These are phyloP conservation scores for Parsonsia alboflavescens DNA, from an alignment of 257 asterid genomes.

Conservation along the genomic window DNA sequence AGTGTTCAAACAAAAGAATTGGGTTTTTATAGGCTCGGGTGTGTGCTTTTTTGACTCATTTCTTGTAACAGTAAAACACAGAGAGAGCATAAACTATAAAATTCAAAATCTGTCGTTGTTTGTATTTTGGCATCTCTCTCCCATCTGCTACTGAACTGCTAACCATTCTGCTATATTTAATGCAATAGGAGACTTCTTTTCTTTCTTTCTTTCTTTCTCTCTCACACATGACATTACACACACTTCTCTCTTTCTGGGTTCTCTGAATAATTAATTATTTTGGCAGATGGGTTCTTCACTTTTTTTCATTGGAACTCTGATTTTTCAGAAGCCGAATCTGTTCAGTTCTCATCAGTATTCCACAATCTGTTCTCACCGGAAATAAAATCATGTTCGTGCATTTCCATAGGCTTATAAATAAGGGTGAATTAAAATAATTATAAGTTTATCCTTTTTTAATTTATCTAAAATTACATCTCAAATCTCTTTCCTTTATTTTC, in stretches of 20 bases:
- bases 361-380: too few relatives aligned
- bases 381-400: too few relatives aligned
- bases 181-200: constrained; percentile 11
- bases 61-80: background rate
- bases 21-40: background rate
- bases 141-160: constrained; percentile 6
- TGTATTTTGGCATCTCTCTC: background rate
- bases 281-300: background rate
- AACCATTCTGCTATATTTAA: background rate
- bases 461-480: too few relatives aligned
- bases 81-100: background rate
- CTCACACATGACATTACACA: background rate
- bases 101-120: background rate
- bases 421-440: too few relatives aligned
- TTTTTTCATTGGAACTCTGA: background rate
- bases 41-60: background rate
- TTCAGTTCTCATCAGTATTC: background rate
- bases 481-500: too few relatives aligned
- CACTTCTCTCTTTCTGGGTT: background rate
- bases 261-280: background rate
- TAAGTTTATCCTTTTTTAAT: too few relatives aligned
- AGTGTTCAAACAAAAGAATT: background rate
- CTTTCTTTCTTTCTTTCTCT: background rate
- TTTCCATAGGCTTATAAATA: too few relatives aligned
- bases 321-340: background rate